Base-by-base conservation (phyloP, 768 basidiomycete species). In the Tubosaeta brunneosetosa region DNA sequence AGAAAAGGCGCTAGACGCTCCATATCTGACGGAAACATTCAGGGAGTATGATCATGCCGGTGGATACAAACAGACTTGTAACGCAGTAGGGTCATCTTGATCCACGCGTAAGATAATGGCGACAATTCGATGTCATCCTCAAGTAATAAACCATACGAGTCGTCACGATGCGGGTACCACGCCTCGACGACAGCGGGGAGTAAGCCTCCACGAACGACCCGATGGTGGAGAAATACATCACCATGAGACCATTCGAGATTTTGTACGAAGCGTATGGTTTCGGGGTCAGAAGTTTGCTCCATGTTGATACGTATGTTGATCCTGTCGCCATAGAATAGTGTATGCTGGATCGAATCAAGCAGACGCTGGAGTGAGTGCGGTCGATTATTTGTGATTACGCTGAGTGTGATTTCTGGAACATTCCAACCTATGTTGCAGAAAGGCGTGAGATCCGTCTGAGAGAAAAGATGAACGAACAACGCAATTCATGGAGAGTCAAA, bases 51-150 rank as follows among this genome's bases (percentile, higher is more conserved):
- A 32, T 38, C n/a, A 25, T 32, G 6, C 1, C 16, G 48, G 40
- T n/a, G n/a, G 22, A 27, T 19, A 26, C 3, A 14, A 29, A 53
- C 62, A 50, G 48, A 88, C 83, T 87, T 79, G 63, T 94, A 94
- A 42, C 77, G 80, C 25, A 93, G 73, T 51, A 93, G 66, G n/a
- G 79, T 65, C 79, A 91, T 84, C 66, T 94, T 93, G 52, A 81
- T 62, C 88, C 91, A 94, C 6, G 86, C 88, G 64, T 88, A 93
- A 66, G 88, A 91, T 26, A 91, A 64, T 1, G 90, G 86, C 9
- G 89, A 92, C 8, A 93, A 67, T 63, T 94, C 92, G 10, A 91
- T 76, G 63, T 94, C 91, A 61, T 94, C 91, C 67, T 93, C 91
- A 19, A 94, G 77, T 17, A 94, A 70, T 17, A 94, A 64, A 7